Evolutionary conservation across 768 basidiomycete genomes (phyloP), one percentile per base, ranked within the genome.

Genomic region (Pisolithus orientalis): DNA sequence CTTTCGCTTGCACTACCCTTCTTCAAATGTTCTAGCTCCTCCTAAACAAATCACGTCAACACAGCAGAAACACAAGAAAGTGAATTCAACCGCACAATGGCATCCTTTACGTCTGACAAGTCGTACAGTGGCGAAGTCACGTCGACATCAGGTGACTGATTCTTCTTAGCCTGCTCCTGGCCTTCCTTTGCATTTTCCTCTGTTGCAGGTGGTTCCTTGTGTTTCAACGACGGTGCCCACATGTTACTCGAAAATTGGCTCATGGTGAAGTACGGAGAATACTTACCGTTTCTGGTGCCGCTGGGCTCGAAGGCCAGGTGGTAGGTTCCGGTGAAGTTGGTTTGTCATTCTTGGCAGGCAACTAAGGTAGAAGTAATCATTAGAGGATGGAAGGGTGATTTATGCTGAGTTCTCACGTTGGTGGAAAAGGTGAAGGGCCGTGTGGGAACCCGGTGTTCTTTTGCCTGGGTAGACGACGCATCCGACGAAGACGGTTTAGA

Each of bases 1-100:
- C 64, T 68, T 27, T 44, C 25, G 6, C 43, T 27, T 14, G 43
- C 13, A 3, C 14, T 44, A 14, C 25, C 43, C 28, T 44, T 44
- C 43, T 44, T 24, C 25, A 44, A 44, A 25, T 24, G 43, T 27
- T 44, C 10, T 2, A 44, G 25, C 5, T 44, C 43, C 25, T 44
- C 43, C 43, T 44, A 25, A 27, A 27, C 11, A 24, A 42, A 17
- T 17, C 24, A 13, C 25, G 13, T 24, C 43, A 14, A 10, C 43
- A 28, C 9, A 13, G 25, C 25, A 14, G 25, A 24, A 44, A 44
- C 14, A 14, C 6, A 4, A 4, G 25, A 7, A 7, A 2, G n/a
- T 21, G 6, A 7, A 44, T 7, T 6, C 25, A 25, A 27, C 43
- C 43, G 13, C 16, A 44, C 43, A 27, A 13, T 27, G 3, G 9